Base-by-base conservation (phyloP, 164 flowering plant genomes). In the Tetrastigma voinierianum region DNA sequence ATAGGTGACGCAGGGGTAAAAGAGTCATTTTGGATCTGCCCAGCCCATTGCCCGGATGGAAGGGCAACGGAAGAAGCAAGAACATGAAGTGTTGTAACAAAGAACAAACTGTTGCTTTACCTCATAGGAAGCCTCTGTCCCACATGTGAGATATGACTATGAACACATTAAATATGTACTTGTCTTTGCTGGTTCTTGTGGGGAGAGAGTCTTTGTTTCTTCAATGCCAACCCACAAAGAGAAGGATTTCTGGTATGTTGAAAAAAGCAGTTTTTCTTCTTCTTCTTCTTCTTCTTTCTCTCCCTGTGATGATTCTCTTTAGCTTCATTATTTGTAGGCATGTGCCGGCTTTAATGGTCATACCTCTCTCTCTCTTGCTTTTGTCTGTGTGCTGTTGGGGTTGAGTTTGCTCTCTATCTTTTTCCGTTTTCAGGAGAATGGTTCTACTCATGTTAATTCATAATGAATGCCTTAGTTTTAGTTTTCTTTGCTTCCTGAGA, bases 241-340 rank as follows among this genome's bases (percentile, higher is more conserved):
- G 47, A 32, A 32, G 40, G 40, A 4, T 7, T 32, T 32, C 40
- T 32, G 40, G 23, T 45, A 64, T 21, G 17, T 20, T 49, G 55
- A n/a, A 48, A 54, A 61, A 68, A 68, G 65, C 60, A 44, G 64
- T 48, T 61, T n/a, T n/a, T n/a, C n/a, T n/a, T n/a, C n/a, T 52
- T 19, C 10, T 61, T 59, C 56, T 24, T 48, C 16, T 43, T 15
- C 16, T 32, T 32, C 3, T 32, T 32, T 32, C 40, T 32, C 40
- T 32, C 15, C 16, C 58, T 5, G n/a, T 43, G 63, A 70, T 32
- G 12, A 45, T 5, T 64, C 46, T 65, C 51, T 61, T 66, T 18
- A 17, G 48, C 62, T 20, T 54, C 49, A 60, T 60, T 32, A 21
- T 49, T 65, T 61, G 70, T 62, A 66, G 70, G 15, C 56, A 6